These are phyloP conservation scores for Coemansia sp. DNA, from an alignment of 192 early-diverging fungal species.

Conservation along the genomic window DNA sequence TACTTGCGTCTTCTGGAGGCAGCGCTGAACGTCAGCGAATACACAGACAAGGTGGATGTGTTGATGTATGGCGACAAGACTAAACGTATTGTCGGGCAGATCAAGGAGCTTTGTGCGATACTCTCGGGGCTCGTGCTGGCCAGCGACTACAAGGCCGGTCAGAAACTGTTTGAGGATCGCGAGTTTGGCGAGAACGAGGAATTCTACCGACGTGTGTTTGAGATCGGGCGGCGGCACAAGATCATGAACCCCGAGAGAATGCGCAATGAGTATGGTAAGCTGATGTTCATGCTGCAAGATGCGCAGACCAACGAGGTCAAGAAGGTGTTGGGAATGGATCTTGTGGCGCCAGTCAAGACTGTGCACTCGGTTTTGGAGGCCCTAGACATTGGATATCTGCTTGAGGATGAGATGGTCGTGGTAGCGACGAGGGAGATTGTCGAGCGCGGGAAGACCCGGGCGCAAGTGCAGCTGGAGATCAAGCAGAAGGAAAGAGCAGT, in stretches of 20 bases:
- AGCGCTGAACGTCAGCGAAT: constrained; percentile 86
- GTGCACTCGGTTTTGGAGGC: constrained; percentile 77
- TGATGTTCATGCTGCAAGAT: constrained; percentile 90
- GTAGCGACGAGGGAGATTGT: constrained; percentile 66
- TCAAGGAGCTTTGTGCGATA: constrained; percentile 94
- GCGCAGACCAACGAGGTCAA: constrained; percentile 68
- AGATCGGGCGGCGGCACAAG: constrained; percentile 76
- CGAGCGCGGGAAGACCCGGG: constrained; percentile 61
- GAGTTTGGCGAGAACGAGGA: constrained; percentile 71
- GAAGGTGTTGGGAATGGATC: constrained; percentile 75
- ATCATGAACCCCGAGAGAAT: constrained; percentile 97
- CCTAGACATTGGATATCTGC: constrained; percentile 59
- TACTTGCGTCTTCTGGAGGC: constrained; percentile 91
- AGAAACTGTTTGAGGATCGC: constrained; percentile 69
- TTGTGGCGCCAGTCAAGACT: constrained; percentile 85
- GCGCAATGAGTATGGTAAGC: constrained; percentile 92
- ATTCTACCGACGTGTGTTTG: constrained; percentile 73
- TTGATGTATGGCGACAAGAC: constrained; percentile 78
- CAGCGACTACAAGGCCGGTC: constrained; percentile 78
- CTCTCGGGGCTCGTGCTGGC: constrained; percentile 86
- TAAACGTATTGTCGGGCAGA: constrained; percentile 89
- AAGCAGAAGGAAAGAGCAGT: constrained; percentile 89
- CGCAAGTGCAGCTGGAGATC: constrained; percentile 79
- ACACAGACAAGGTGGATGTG: constrained; percentile 82
- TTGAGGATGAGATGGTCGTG: constrained; percentile 79